Conservation (phyloP, 2,329 filamentous ascomycete genomes). For the Botrytis deweyae region DNA sequence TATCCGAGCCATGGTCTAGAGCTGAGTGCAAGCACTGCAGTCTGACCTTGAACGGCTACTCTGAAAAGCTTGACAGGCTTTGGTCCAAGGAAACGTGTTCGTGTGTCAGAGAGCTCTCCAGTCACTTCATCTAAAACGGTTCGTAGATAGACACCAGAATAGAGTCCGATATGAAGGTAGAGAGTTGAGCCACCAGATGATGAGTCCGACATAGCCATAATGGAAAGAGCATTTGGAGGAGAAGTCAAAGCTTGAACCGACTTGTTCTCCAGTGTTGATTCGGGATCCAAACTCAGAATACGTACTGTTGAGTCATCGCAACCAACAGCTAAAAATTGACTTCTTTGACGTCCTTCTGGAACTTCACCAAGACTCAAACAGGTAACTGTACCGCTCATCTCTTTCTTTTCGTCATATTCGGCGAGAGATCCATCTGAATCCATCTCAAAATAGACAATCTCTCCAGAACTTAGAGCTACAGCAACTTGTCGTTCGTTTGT, state of each 20-base stretch:
- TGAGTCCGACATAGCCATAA: slow-evolving; percentile 95
- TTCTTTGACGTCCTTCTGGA: slow-evolving; percentile 83
- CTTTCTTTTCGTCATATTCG: slow-evolving; percentile 91
- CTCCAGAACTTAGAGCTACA: slow-evolving; percentile 89
- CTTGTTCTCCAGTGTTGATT: slow-evolving; percentile 87
- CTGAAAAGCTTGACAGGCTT: slow-evolving; percentile 88
- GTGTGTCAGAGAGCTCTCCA: slow-evolving; percentile 90
- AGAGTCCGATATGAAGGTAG: slow-evolving; percentile 92
- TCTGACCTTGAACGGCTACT: slow-evolving; percentile 82
- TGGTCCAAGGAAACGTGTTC: slow-evolving; percentile 90
- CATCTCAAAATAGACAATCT: slow-evolving; percentile 98
- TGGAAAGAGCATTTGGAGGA: slow-evolving; percentile 81
- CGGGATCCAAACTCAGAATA: slow-evolving; percentile 84
- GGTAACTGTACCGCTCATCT: slow-evolving; percentile 94
- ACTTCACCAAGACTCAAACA: slow-evolving; percentile 92
- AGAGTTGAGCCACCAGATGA: slow-evolving; percentile 83
- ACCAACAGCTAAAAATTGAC: slow-evolving; percentile 91
- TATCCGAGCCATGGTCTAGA: slow-evolving; percentile 97
- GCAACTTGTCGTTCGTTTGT: slow-evolving; percentile 93
- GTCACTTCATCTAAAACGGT: slow-evolving; percentile 95
- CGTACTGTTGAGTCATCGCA: slow-evolving; percentile 96
- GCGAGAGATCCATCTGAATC: slow-evolving; percentile 86
- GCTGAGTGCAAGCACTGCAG: slow-evolving; percentile 84
- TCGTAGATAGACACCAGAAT: slow-evolving; percentile 92
- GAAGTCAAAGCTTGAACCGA: slow-evolving; percentile 93